phyloP scores from a whole-genome alignment of 495 filamentous ascomycete genomes.

The Rhypophila decipiens region DNA sequence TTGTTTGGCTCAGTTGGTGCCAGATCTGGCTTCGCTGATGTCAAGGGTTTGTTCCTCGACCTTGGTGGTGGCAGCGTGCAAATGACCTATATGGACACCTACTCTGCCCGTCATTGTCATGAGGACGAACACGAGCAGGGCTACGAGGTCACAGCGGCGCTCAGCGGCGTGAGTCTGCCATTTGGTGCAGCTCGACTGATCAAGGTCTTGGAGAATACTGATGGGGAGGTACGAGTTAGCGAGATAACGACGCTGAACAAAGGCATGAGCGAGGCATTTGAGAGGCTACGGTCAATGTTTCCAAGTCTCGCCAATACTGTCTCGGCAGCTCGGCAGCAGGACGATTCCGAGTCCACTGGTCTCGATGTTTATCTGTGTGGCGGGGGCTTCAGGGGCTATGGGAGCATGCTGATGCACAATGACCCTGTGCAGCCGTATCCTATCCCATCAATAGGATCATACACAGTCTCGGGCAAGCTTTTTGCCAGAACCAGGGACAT shows the following conservation, averaged over 20 bases:
- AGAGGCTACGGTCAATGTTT: conserved; percentile 52
- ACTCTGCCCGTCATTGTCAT: conserved; percentile 26
- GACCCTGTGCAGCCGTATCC: conserved; percentile 69
- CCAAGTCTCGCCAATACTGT: conserved; percentile 42
- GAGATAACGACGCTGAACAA: conserved; percentile 52
- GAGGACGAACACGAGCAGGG: conserved; percentile 41
- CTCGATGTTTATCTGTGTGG: conserved; percentile 80
- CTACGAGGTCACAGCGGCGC: conserved; percentile 43
- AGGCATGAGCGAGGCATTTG: conserved; percentile 57
- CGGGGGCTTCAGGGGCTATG: conserved; percentile 87
- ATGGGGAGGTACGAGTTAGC: conserved; percentile 33
- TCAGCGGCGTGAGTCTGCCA: conserved; percentile 54
- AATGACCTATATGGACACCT: conserved; percentile 74
- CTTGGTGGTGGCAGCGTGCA: conserved; percentile 88
- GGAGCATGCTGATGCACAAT: conserved; percentile 71
- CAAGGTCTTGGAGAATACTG: conserved; percentile 45
- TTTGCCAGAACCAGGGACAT: conserved; percentile 59
- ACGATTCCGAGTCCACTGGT: conserved; percentile 45
- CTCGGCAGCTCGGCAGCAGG: conserved; percentile 36
- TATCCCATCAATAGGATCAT: conserved; percentile 79
- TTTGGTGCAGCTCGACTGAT: conserved; percentile 84
- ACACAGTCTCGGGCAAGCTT: conserved; percentile 51
- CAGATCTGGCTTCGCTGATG: conserved; percentile 60
- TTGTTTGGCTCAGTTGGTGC: conserved; percentile 76
- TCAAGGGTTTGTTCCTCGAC: conserved; percentile 71